phyloP scores from a whole-genome alignment of 176 grass and related monocot species.

The Guadua angustifolia region DNA sequence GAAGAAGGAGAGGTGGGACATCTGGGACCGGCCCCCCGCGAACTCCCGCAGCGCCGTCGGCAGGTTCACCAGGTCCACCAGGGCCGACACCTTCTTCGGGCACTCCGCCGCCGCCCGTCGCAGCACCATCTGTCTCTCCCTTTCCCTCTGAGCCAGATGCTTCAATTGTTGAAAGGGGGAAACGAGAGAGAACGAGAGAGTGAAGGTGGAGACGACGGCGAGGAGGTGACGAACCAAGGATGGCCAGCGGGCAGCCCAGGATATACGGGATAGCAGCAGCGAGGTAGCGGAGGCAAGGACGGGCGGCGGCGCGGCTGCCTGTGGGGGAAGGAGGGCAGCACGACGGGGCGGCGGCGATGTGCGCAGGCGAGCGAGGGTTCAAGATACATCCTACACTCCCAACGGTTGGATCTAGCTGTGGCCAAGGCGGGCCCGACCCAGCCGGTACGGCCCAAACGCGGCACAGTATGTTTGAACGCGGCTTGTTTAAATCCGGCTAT shows the following conservation, averaged over 20 bases:
- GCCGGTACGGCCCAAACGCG: no score
- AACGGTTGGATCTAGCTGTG: neutral
- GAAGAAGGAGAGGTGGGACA: constrained; percentile 89
- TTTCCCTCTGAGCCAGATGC: neutral
- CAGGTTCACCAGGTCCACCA: constrained; percentile 80
- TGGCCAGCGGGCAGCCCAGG: neutral
- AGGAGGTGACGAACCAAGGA: neutral
- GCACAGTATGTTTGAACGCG: no score
- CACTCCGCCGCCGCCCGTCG: constrained; percentile 45
- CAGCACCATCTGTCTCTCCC: constrained; percentile 49
- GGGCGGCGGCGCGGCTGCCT: neutral
- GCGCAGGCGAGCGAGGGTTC: neutral
- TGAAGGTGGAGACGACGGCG: neutral
- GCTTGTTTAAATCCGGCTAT: no score
- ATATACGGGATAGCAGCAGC: neutral
- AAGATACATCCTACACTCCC: neutral
- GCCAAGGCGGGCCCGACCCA: no score
- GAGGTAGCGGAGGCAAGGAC: neutral
- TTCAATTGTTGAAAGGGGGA: neutral
- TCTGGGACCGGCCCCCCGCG: constrained; percentile 71
- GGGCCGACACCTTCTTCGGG: constrained; percentile 79
- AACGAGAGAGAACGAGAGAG: neutral
- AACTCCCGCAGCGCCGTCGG: constrained; percentile 70
- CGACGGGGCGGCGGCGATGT: neutral
- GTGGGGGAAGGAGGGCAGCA: neutral